These are phyloP conservation scores for Wickerhamiella infanticola DNA, from an alignment of 1,139 yeast species.

Conservation along the genomic window DNA sequence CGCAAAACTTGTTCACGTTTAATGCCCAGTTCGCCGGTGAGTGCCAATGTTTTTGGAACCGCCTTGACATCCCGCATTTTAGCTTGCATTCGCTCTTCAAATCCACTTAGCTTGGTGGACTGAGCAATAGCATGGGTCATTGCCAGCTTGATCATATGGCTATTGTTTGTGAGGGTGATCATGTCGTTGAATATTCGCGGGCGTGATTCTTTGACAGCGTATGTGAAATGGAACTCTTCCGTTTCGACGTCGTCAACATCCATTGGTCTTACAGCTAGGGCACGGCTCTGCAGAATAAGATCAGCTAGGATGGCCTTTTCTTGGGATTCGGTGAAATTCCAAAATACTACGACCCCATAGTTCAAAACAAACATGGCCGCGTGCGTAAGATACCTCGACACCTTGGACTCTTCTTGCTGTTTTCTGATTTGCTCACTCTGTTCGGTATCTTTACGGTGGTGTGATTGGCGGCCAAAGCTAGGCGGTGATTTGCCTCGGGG, in stretches of 20 bases:
- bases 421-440: background rate
- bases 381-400: slow-evolving; percentile 37
- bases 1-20: slow-evolving; percentile 65
- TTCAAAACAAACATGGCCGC: slow-evolving; percentile 84
- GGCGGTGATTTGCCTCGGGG: slow-evolving; percentile 15
- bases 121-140: slow-evolving; percentile 96
- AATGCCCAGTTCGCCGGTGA: slow-evolving; percentile 74
- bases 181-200: slow-evolving; percentile 91
- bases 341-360: slow-evolving; percentile 90
- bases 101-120: slow-evolving; percentile 77
- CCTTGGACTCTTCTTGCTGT: slow-evolving; percentile 1
- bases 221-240: slow-evolving; percentile 88
- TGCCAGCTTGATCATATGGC: slow-evolving; percentile 80
- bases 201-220: slow-evolving; percentile 55
- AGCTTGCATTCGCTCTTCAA: slow-evolving; percentile 82
- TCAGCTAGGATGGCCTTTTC: slow-evolving; percentile 91
- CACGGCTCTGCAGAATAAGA: slow-evolving; percentile 50
- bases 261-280: slow-evolving; percentile 54
- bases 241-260: slow-evolving; percentile 87
- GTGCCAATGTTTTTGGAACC: slow-evolving; percentile 75
- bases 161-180: slow-evolving; percentile 80
- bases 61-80: slow-evolving; percentile 72
- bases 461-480: background rate
- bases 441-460: background rate
- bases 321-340: slow-evolving; percentile 89